Conservation (phyloP, 2,329 filamentous ascomycete genomes). For the Xylaria sp. region DNA sequence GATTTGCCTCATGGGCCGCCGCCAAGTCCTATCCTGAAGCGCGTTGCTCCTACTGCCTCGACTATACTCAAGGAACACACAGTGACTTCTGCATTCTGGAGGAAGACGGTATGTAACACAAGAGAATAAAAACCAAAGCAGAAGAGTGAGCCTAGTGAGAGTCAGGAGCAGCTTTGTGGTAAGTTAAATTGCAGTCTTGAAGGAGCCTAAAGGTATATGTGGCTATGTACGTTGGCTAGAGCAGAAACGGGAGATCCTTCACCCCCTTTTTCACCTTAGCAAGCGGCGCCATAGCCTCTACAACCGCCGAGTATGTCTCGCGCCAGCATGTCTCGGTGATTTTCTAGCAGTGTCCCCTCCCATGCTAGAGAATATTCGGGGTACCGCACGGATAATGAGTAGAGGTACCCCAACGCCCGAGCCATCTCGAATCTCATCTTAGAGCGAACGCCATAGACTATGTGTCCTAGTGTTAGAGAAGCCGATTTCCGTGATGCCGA, state of each 20-base stretch:
- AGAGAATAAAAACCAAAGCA: too few species aligned
- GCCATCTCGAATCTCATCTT: not conserved
- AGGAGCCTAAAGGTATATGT: not conserved
- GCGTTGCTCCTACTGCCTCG: too few species aligned
- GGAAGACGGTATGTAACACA: too few species aligned
- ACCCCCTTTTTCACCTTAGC: not conserved
- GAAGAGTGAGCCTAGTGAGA: not conserved
- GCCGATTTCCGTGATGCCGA: too few species aligned
- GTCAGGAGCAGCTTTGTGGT: not conserved
- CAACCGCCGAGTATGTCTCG: not conserved
- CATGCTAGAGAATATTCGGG: not conserved
- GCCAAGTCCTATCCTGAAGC: too few species aligned
- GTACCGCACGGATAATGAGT: not conserved
- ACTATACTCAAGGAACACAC: too few species aligned
- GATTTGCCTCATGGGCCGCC: too few species aligned
- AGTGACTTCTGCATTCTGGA: too few species aligned
- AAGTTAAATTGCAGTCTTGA: not conserved
- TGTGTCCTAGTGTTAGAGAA: not conserved
- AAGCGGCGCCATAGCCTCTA: not conserved
- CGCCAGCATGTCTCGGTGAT: not conserved
- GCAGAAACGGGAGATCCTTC: too few species aligned
- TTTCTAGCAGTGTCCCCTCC: not conserved
- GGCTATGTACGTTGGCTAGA: too few species aligned
- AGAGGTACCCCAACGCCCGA: too few species aligned
- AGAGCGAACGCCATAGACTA: not conserved